Evolutionary conservation across 2,329 filamentous ascomycete species (phyloP).

Genomic region (Dothideomycetes sp.): DNA sequence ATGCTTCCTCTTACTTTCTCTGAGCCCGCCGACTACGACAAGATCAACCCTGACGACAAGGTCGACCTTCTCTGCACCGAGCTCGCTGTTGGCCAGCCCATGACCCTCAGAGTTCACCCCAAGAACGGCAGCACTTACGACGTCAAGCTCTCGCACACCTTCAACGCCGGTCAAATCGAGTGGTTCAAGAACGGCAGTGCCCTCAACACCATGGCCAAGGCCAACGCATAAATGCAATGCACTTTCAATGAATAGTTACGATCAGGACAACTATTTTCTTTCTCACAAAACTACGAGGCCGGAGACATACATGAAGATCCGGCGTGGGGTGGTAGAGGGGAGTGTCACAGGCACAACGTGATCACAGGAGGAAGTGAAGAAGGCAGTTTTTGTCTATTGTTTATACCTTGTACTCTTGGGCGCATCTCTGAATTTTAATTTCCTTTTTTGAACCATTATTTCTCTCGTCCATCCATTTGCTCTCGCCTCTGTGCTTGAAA

Average conservation of each 20-base stretch:
- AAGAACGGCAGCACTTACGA: constrained; percentile 68
- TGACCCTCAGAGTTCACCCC: constrained; percentile 87
- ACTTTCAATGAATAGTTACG: constrained; percentile 10
- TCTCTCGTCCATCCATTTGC: too few species aligned
- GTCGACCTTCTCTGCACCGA: constrained; percentile 84
- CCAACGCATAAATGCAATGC: constrained; percentile 8
- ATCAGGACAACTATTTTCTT: constrained; percentile 7
- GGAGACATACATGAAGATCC: neutral
- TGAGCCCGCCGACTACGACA: constrained; percentile 94
- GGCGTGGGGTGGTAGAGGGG: constrained; percentile 9
- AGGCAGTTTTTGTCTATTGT: constrained; percentile 9
- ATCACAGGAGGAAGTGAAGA: constrained; percentile 5
- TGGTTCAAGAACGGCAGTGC: constrained; percentile 99
- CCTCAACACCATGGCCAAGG: constrained; percentile 94
- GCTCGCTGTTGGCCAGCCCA: constrained; percentile 82
- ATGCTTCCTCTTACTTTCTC: constrained; percentile 97
- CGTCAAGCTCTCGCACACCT: constrained; percentile 81
- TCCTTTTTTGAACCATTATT: too few species aligned
- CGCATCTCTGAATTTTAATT: constrained; percentile 14
- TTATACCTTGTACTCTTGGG: constrained; percentile 16
- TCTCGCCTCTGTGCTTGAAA: too few species aligned
- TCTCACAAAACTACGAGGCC: constrained; percentile 5
- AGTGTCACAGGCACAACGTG: constrained; percentile 8
- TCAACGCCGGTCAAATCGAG: constrained; percentile 95
- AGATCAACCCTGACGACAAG: constrained; percentile 86